phyloP scores from a whole-genome alignment of 768 basidiomycete species.

The Hirschioporus abietinus region DNA sequence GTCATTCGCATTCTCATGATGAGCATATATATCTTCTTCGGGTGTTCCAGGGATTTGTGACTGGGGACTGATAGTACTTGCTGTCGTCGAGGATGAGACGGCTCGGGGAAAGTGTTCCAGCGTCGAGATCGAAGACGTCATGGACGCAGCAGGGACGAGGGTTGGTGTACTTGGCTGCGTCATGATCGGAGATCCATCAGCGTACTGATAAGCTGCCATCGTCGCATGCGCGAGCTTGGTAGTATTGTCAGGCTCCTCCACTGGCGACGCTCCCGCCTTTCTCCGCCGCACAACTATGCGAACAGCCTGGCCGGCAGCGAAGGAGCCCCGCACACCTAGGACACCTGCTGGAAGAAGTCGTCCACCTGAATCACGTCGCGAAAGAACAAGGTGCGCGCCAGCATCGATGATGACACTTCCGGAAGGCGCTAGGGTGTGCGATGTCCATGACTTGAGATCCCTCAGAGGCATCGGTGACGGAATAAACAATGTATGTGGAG shows the following conservation, averaged over 20 bases:
- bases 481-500: constrained; percentile 86
- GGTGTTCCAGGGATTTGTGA: constrained; percentile 11
- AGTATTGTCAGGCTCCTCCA: constrained; percentile 14
- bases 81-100: constrained; percentile 19
- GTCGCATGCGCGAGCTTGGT: constrained; percentile 24
- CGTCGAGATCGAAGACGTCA: constrained; percentile 41
- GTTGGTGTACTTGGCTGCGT: constrained; percentile 57
- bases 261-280: constrained; percentile 19
- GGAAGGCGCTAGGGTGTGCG: constrained; percentile 87
- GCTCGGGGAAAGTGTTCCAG: constrained; percentile 38
- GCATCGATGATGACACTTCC: constrained; percentile 85
- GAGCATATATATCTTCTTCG: constrained; percentile 21
- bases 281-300: constrained; percentile 58
- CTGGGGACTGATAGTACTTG: constrained; percentile 12
- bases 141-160: constrained; percentile 34
- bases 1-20: constrained; percentile 29
- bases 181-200: constrained; percentile 30
- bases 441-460: constrained; percentile 94
- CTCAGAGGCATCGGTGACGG: constrained; percentile 65
- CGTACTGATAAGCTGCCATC: constrained; percentile 26
- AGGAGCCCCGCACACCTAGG: constrained; percentile 76
- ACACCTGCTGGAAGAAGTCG: constrained; percentile 92
- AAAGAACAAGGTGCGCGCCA: constrained; percentile 84
- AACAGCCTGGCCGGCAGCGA: constrained; percentile 94
- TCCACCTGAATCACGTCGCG: constrained; percentile 82